phyloP scores from a whole-genome alignment of 352 stramenopile species.

The Pythium plurisporium region DNA sequence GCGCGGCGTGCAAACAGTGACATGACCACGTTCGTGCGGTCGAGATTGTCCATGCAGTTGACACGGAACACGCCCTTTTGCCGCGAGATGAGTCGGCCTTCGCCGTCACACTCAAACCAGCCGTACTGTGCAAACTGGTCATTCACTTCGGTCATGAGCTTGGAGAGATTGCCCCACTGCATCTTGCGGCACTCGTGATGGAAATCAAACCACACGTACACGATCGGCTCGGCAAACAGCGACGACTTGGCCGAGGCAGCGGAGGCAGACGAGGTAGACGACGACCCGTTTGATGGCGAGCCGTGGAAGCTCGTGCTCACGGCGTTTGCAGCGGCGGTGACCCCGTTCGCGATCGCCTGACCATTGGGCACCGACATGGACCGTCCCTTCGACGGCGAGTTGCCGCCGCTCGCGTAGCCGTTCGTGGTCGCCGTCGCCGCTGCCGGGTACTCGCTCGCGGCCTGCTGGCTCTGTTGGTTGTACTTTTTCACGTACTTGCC shows the following conservation, averaged over 20 bases:
- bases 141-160: slow-evolving; percentile 80
- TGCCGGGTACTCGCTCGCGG: slow-evolving; percentile 35
- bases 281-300: not conserved
- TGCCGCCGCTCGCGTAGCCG: slow-evolving; percentile 13
- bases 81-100: slow-evolving; percentile 46
- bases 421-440: not conserved
- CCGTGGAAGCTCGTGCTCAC: slow-evolving; percentile 11
- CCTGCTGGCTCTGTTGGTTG: slow-evolving; percentile 53
- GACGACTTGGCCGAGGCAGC: slow-evolving; percentile 15
- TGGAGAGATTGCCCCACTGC: slow-evolving; percentile 89
- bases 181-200: slow-evolving; percentile 94
- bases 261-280: not conserved
- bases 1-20: slow-evolving; percentile 89
- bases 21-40: slow-evolving; percentile 97
- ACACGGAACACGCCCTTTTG: slow-evolving; percentile 94
- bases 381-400: slow-evolving; percentile 33
- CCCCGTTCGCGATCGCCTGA: not conserved
- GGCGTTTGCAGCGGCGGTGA: no score
- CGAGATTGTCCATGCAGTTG: slow-evolving; percentile 98
- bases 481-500: slow-evolving; percentile 84
- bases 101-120: slow-evolving; percentile 62
- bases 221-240: slow-evolving; percentile 52
- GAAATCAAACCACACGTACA: slow-evolving; percentile 97
- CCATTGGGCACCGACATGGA: slow-evolving; percentile 18
- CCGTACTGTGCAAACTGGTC: slow-evolving; percentile 62